A percentile compares a stretch with the other conserved stretches of the same genome.
These are phyloP conservation scores for Pythium coloratum DNA, from an alignment of 352 stramenopile species.

Conservation along the genomic window DNA sequence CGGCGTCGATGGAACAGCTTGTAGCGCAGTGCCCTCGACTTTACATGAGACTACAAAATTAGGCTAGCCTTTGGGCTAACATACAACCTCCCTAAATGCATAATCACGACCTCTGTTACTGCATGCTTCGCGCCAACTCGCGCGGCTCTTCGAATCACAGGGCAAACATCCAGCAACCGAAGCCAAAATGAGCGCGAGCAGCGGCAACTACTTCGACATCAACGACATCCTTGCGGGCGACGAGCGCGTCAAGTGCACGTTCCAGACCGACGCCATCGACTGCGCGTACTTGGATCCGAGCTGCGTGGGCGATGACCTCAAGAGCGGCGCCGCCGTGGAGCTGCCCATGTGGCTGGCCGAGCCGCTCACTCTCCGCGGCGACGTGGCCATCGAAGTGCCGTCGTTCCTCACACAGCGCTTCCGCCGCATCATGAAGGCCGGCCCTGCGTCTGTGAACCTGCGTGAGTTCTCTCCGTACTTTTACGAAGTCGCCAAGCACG, in stretches of 20 bases:
- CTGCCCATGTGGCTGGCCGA: slow-evolving; percentile 78
- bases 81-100: too few relatives aligned
- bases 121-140: slow-evolving; percentile 22
- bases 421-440: slow-evolving; percentile 79
- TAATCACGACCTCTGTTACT: background rate
- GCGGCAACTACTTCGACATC: slow-evolving; percentile 63
- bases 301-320: slow-evolving; percentile 51
- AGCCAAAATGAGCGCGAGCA: slow-evolving; percentile 14
- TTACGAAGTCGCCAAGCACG: slow-evolving; percentile 62
- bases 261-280: slow-evolving; percentile 62
- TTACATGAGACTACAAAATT: too few relatives aligned
- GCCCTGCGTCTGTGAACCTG: slow-evolving; percentile 69
- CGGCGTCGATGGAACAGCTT: too few relatives aligned
- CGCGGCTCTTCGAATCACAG: background rate
- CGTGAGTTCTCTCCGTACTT: slow-evolving; percentile 77
- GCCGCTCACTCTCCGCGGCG: slow-evolving; percentile 45
- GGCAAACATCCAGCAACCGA: background rate
- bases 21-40: too few relatives aligned
- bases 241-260: slow-evolving; percentile 79
- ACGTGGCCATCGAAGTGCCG: slow-evolving; percentile 60
- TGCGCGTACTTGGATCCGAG: slow-evolving; percentile 79
- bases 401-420: slow-evolving; percentile 72
- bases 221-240: slow-evolving; percentile 78
- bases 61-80: too few relatives aligned
- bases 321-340: slow-evolving; percentile 51